These are phyloP conservation scores for Jaltomata sinuosa DNA, from an alignment of 257 asterid genomes.

Conservation along the genomic window DNA sequence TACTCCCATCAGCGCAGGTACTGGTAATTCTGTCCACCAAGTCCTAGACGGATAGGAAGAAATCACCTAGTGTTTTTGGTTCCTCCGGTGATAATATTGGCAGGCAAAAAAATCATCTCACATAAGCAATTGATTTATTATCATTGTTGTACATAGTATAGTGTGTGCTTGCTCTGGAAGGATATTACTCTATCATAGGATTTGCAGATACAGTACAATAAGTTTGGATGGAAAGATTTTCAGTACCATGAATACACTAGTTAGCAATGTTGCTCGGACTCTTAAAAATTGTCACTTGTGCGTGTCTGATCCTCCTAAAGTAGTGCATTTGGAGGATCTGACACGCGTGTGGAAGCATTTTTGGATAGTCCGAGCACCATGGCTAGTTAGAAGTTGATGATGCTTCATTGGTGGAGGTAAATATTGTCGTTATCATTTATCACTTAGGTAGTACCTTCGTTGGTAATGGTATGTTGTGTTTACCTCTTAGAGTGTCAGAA, in stretches of 20 bases:
- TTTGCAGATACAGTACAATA: background rate
- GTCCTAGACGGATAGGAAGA: background rate
- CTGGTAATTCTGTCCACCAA: background rate
- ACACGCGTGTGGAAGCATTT: background rate
- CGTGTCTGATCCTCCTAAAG: too few species aligned
- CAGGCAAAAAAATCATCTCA: background rate
- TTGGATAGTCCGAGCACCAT: background rate
- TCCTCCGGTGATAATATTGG: background rate
- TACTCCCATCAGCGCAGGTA: too few species aligned
- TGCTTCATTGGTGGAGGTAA: background rate
- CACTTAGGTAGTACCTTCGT: background rate
- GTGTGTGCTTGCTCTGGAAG: background rate
- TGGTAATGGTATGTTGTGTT: background rate
- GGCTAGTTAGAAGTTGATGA: background rate
- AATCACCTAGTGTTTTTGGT: background rate
- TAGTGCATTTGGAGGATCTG: background rate
- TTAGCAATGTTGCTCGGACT: background rate
- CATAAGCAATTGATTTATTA: background rate
- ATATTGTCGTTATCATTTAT: background rate
- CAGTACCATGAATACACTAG: background rate
- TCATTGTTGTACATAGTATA: background rate
- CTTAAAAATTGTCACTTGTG: background rate
- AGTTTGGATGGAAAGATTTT: background rate
- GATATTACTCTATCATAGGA: background rate
- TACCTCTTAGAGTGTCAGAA: background rate